A percentile compares a stretch with the other conserved stretches of the same genome.
Conservation (phyloP, 176 grass and related monocot species). For the Rhynchospora pubera region DNA sequence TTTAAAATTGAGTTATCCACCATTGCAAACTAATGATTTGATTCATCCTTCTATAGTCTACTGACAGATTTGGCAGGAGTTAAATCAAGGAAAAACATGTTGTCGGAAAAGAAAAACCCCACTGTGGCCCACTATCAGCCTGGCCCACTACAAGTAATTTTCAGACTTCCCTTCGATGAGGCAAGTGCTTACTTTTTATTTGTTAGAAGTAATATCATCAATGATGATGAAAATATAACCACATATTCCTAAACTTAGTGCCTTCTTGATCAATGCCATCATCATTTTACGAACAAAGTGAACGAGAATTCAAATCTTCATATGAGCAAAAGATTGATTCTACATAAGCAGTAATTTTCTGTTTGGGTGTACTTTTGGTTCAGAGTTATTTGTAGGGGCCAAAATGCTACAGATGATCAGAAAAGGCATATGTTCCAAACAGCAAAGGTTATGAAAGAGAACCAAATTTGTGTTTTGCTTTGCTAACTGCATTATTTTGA, state of each 20-base stretch:
- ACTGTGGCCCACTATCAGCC: constrained; percentile 33
- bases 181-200: constrained; percentile 22
- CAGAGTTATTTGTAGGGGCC: not conserved
- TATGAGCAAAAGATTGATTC: not conserved
- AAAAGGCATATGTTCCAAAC: not conserved
- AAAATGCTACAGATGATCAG: not conserved
- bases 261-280: not conserved
- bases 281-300: not conserved
- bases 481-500: not conserved
- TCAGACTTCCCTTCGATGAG: constrained; percentile 57
- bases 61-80: constrained; percentile 38
- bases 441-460: not conserved
- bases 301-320: not conserved
- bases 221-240: not conserved
- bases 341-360: not conserved
- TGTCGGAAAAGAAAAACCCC: constrained; percentile 40
- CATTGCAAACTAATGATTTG: constrained; percentile 7
- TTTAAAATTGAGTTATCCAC: not conserved
- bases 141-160: constrained; percentile 56
- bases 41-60: constrained; percentile 31
- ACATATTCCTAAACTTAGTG: not conserved
- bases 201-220: not conserved
- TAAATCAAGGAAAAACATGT: constrained; percentile 44
- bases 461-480: not conserved
- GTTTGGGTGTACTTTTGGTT: not conserved